Base-by-base conservation (phyloP, 2,329 filamentous ascomycete genomes). In the Trichoderma afroharzianum region DNA sequence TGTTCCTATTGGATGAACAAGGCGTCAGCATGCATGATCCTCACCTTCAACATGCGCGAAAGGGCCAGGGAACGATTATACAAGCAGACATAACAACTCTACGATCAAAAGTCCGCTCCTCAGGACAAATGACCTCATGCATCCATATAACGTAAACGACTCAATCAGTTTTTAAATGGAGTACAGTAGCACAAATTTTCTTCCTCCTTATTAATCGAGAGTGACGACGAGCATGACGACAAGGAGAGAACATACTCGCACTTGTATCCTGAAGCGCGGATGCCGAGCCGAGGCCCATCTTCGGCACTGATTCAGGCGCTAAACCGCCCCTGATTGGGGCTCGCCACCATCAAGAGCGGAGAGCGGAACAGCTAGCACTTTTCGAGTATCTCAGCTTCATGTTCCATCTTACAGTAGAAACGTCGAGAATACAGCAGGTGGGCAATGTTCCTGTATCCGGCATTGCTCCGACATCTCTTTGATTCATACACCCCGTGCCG, bases 241-340 rank as follows among this genome's bases (percentile, higher is more conserved):
- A 30, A 21, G 26, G 8, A 50, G n/a, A 50, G 28, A 32, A 50
- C 2, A 21, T 39, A n/a, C n/a, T n/a, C n/a, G n/a, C n/a, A n/a
- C n/a, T n/a, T n/a, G n/a, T n/a, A 33, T 36, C 33, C 33, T 18
- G 24, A 63, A 59, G 33, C n/a, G 12, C 47, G 47, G 63, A 18
- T 63, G 61, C 61, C 61, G 63, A 58, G 33, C 50, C 63, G 63
- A 67, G 63, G 63, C 63, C 63, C 63, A 43, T 43, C 11, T 43
- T 67, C 63, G 63, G 63, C 50, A 67, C 62, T 53, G 11, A 53
- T 36, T 39, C 21, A 63, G 12, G 50, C 32, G 47, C 47, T 28
- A 24, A 50, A 15, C 6, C 28, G 24, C 61, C 61, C 61, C 61
- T 63, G 36, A 47, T 63, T 14, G 28, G 61, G 26, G 28, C 61